phyloP scores from a whole-genome alignment of 805 yeast species.

The Saturnispora sanitii region DNA sequence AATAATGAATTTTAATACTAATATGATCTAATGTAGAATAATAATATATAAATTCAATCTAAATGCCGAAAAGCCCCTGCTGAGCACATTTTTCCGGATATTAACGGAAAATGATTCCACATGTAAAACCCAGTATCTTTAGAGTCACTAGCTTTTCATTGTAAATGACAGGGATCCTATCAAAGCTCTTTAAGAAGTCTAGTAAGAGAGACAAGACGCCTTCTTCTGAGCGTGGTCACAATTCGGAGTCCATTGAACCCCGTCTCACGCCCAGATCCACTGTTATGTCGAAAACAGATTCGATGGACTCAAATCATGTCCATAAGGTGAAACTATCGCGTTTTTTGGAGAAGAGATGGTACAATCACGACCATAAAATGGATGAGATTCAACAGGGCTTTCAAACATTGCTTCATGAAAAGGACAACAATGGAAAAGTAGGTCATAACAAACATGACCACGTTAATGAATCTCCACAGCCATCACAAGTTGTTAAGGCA shows the following conservation, averaged over 20 bases:
- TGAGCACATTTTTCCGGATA: not conserved
- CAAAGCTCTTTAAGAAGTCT: not conserved
- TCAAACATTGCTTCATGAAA: not conserved
- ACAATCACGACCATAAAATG: not conserved
- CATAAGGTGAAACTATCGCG: slow-evolving; percentile 13
- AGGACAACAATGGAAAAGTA: not conserved
- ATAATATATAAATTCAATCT: too few relatives aligned
- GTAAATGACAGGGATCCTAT: not conserved
- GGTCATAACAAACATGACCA: too few relatives aligned
- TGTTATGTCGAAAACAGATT: slow-evolving; percentile 6
- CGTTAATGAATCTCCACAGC: too few relatives aligned
- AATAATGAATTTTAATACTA: too few relatives aligned
- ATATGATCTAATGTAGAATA: too few relatives aligned
- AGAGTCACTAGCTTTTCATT: too few relatives aligned
- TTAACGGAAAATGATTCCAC: not conserved
- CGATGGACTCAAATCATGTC: slow-evolving; percentile 11
- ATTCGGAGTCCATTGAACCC: not conserved
- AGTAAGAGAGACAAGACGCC: not conserved
- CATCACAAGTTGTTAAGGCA: not conserved
- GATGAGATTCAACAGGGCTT: not conserved
- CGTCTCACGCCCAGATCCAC: slow-evolving; percentile 1
- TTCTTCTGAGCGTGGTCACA: not conserved
- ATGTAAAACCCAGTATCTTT: too few relatives aligned
- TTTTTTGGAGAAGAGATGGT: slow-evolving; percentile 13
- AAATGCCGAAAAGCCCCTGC: too few relatives aligned